Base-by-base conservation (phyloP, 495 filamentous ascomycete species). In the Amorphotheca resinae region DNA sequence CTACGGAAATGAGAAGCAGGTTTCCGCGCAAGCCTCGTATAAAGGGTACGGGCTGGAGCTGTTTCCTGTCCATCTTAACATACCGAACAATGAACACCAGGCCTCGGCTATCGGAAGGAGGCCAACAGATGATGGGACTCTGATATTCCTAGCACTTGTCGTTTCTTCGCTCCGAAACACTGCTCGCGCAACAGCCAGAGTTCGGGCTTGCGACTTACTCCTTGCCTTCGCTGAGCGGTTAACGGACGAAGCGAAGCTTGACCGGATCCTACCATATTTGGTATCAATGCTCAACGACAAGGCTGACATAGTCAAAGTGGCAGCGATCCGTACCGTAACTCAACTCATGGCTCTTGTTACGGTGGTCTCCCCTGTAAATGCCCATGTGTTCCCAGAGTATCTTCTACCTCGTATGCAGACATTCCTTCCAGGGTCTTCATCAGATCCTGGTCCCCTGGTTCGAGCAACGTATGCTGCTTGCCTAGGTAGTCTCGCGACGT, bases 191-290 rank as follows among this genome's bases (percentile, higher is more conserved):
- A 80, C 82, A n/a, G 79, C 88, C 28, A 81, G 84, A 51, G 69
- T 95, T 46, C 80, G 87, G 54, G 91, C 87, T 3, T 95, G 88
- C 55, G 93, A 99, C 59, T 72, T 96, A 34, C 70, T 99, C 51
- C 64, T 99, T 15, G 91, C 88, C 12, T 95, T 96, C 59, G 79
- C 87, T 5, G 87, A 96, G 60, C 74, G 82, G 37, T 59, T 95
- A 26, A 91, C 91, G 0, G 93, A 99, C 58, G 93, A 99, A 55
- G 89, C 89, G 9, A 99, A 96, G 55, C 69, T 99, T 41, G 93
- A 99, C 60, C 79, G 93, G 30, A 79, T 95, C 20, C 69, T 99
- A 23, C 93, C 93, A 6, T 93, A 95, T 51, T 63, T 95, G 17
- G 80, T 94, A 59, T 66, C 75, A 20, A 58, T 95, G 21, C 62